Percentiles rank a stretch among this genome's conserved stretches.
Conservation (phyloP, 2,329 filamentous ascomycete genomes). For the Exserohilum turcica region DNA sequence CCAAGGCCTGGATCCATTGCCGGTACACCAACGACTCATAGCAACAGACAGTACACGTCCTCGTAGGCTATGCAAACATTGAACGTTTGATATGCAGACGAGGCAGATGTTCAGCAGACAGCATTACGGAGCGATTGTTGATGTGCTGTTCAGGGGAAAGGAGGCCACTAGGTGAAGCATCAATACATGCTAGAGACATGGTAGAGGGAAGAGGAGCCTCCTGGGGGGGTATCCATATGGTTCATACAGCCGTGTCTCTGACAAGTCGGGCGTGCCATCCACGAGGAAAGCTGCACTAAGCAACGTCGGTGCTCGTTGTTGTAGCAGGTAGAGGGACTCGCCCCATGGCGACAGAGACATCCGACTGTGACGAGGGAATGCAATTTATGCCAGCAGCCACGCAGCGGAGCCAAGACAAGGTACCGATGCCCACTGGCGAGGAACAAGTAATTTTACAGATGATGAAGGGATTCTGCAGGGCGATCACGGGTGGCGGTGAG, state of each 20-base stretch:
- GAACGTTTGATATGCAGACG: background rate
- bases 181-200: no score
- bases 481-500: constrained; percentile 14
- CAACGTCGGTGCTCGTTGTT: background rate
- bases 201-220: no score
- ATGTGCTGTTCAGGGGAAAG: background rate
- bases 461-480: constrained; percentile 21
- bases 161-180: no score
- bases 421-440: constrained; percentile 2
- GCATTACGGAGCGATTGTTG: no score
- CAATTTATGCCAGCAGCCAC: constrained; percentile 8
- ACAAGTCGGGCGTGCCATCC: no score
- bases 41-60: background rate
- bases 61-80: background rate
- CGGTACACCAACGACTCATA: background rate
- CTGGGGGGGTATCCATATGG: no score
- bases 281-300: background rate
- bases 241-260: no score
- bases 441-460: constrained; percentile 12
- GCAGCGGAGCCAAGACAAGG: constrained; percentile 3
- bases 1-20: background rate
- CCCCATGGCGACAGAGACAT: background rate
- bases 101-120: background rate
- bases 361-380: background rate
- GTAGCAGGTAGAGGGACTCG: constrained; percentile 1